Conservation (phyloP, 352 stramenopile species). For the Globisporangium echinulatum region DNA sequence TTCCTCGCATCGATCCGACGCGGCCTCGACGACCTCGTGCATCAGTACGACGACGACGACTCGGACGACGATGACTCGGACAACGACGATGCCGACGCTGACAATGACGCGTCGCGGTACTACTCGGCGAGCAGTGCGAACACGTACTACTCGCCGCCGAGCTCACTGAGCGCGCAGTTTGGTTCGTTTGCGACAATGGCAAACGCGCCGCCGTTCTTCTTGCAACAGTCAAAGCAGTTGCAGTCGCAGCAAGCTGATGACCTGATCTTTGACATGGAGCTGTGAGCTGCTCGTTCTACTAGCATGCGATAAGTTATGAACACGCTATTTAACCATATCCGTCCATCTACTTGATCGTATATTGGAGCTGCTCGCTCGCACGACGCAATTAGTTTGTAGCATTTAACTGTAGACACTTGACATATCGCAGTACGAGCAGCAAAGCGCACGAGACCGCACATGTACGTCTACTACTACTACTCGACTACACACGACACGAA, state of each 20-base stretch:
- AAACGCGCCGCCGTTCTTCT: not conserved
- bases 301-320: no score
- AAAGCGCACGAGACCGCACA: no score
- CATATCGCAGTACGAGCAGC: no score
- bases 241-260: conserved; percentile 7
- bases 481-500: no score
- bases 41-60: conserved; percentile 6
- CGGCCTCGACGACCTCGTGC: conserved; percentile 15
- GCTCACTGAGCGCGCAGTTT: conserved; percentile 1
- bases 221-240: not conserved
- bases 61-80: conserved; percentile 10
- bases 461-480: no score
- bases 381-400: no score
- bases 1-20: conserved; percentile 16
- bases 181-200: not conserved
- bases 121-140: conserved; percentile 12
- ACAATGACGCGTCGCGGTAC: conserved; percentile 9
- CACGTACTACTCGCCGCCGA: conserved; percentile 16
- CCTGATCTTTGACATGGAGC: conserved; percentile 20
- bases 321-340: no score
- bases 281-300: conserved; percentile 3
- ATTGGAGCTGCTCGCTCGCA: no score
- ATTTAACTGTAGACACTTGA: no score
- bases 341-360: no score
- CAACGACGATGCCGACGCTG: conserved; percentile 8